phyloP scores from a whole-genome alignment of 139 green algal genomes.

The Tetratostichococcus sp. region DNA sequence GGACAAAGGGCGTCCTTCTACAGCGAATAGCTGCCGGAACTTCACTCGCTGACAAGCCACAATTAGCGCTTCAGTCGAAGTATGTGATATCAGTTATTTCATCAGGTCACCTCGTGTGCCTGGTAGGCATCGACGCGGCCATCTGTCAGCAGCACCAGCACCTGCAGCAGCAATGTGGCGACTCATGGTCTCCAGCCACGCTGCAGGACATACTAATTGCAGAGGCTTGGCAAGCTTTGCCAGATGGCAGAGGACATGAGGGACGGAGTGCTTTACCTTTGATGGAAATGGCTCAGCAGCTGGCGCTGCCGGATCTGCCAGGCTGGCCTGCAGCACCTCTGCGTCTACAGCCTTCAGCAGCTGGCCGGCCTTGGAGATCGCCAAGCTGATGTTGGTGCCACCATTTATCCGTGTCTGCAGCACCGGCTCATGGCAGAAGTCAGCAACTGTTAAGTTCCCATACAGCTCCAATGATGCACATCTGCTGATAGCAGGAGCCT shows the following conservation, averaged over 20 bases:
- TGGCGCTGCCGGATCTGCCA: background rate
- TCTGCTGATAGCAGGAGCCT: too few species aligned
- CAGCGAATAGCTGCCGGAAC: too few species aligned
- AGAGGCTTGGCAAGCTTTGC: background rate
- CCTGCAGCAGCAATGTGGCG: background rate
- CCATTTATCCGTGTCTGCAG: slow-evolving; percentile 68
- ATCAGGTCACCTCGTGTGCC: slow-evolving; percentile 24
- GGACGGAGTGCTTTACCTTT: background rate
- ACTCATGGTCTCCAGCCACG: too few species aligned
- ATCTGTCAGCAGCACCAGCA: slow-evolving; percentile 20
- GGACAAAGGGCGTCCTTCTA: too few species aligned
- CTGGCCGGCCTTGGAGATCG: slow-evolving; percentile 53
- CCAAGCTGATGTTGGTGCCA: slow-evolving; percentile 70
- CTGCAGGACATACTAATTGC: too few species aligned
- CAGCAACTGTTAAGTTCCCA: background rate
- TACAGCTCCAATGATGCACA: too few species aligned
- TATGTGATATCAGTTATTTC: too few species aligned
- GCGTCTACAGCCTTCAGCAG: slow-evolving; percentile 36
- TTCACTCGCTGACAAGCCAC: too few species aligned
- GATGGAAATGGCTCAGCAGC: background rate
- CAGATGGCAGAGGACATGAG: too few species aligned
- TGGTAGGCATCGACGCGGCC: slow-evolving; percentile 20
- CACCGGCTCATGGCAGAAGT: background rate
- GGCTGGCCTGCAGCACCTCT: background rate
- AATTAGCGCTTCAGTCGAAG: too few species aligned